These are phyloP conservation scores for Vitis rotundifolia DNA, from an alignment of 164 flowering plant species.

Conservation along the genomic window DNA sequence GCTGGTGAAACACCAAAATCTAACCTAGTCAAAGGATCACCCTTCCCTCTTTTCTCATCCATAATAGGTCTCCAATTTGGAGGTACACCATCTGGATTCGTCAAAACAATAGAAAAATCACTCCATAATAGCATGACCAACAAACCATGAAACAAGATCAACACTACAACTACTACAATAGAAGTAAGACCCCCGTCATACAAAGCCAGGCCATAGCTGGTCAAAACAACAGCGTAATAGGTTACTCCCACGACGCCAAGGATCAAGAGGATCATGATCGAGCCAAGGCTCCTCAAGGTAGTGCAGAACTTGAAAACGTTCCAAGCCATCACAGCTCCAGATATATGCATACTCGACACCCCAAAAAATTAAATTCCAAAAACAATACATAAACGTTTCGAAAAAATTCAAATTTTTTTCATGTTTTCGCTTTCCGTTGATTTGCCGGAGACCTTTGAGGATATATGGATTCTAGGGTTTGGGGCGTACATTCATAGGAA, in stretches of 20 bases:
- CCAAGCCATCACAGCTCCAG: constrained; percentile 81
- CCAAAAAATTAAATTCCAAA: too few species aligned
- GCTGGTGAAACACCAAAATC: too few species aligned
- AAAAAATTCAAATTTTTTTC: too few species aligned
- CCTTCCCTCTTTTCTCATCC: constrained; percentile 90
- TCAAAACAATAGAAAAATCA: constrained; percentile 89
- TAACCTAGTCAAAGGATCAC: too few species aligned
- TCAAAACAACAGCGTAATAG: constrained; percentile 84
- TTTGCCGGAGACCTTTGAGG: too few species aligned
- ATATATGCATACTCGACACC: constrained; percentile 67
- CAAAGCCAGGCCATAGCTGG: constrained; percentile 73
- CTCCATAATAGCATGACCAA: constrained; percentile 95
- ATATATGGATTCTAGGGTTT: too few species aligned
- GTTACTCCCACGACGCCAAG: constrained; percentile 89
- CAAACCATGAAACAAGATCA: constrained; percentile 73
- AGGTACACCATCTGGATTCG: constrained; percentile 94
- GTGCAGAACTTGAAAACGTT: constrained; percentile 80
- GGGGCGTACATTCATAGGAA: too few species aligned
- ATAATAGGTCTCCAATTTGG: constrained; percentile 79
- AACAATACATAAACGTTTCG: too few species aligned
- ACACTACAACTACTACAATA: constrained; percentile 52
- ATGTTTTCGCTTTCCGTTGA: too few species aligned
- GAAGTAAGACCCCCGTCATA: constrained; percentile 59
- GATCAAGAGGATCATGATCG: constrained; percentile 90
- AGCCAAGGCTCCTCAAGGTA: constrained; percentile 75